Evolutionary conservation across 495 filamentous ascomycete species (phyloP), one percentile per base, ranked within the genome.

Genomic region (Hamigera avellanea): DNA sequence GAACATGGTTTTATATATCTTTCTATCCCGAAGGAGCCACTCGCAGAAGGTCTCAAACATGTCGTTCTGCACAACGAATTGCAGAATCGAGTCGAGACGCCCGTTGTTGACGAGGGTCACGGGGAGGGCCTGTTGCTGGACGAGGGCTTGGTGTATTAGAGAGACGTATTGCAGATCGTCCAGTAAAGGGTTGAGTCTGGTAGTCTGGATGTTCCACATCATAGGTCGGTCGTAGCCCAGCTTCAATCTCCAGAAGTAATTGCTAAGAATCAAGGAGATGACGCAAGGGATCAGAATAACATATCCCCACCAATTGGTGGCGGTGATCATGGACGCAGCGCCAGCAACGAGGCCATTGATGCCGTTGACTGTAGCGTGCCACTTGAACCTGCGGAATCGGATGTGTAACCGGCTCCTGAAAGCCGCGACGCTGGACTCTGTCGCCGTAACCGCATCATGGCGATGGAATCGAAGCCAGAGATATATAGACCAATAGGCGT

Each of bases 251-350:
- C 66, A 73, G 37, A 64, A 61, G 28, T 55, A 54, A 40, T 73
- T 71, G 45, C 55, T 57, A 7, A 53, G 14, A 10, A 66, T 55
- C 10, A 59, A 45, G 3, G 52, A 49, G 9, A 65, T 50, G 15
- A 73, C 64, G 37, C 69, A 72, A 0, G 66, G 66, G n/a, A 60
- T 46, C 34, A 73, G 35, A 0, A 70, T 53, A 1, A 66, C 49
- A 27, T 73, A 73, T 25, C 65, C 69, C 58, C 59, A 65, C 66
- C 67, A 72, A 14, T 50, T 49, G 26, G 53, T 60, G 0, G 66
- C 64, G 1, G 69, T 70, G 21, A 66, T 57, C 42, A 72, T 58
- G 0, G 66, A 70, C 2, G 60, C 66, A 8, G 54, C 66, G n/a
- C 67, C 69, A 9, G 67, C 65, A 6, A 69, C 48, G 0, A 69